Conservation (phyloP, 2,329 filamentous ascomycete species). For the Rutstroemia sydowiana region DNA sequence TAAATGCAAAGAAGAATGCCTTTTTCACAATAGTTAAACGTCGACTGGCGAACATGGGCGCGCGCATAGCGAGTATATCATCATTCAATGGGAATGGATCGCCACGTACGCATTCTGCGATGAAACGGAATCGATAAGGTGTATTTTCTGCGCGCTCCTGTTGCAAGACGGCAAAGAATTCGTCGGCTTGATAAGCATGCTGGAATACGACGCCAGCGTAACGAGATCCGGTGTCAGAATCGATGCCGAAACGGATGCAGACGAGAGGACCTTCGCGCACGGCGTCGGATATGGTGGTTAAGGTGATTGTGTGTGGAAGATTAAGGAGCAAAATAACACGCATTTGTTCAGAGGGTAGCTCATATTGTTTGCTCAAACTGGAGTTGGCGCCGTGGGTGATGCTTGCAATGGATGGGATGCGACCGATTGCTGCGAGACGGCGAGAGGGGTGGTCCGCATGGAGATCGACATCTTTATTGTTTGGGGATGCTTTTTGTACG, state of each 20-base stretch:
- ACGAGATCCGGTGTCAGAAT: constrained; percentile 16
- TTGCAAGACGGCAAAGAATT: constrained; percentile 17
- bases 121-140: constrained; percentile 23
- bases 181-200: constrained; percentile 18
- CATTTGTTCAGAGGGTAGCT: constrained; percentile 17
- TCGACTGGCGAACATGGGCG: constrained; percentile 20
- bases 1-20: constrained; percentile 26
- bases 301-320: constrained; percentile 20
- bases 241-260: constrained; percentile 23
- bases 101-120: constrained; percentile 20
- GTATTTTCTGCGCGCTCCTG: constrained; percentile 15
- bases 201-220: constrained; percentile 27
- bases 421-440: constrained; percentile 4
- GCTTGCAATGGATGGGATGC: not conserved
- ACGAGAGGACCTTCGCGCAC: constrained; percentile 25
- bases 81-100: constrained; percentile 21
- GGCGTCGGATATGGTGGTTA: constrained; percentile 24
- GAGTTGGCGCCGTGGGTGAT: too few relatives aligned
- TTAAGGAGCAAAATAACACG: constrained; percentile 26
- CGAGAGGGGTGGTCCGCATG: constrained; percentile 9
- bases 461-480: constrained; percentile 16
- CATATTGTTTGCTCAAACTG: too few relatives aligned
- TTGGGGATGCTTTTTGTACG: constrained; percentile 15
- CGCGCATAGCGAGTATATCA: constrained; percentile 20
- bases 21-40: constrained; percentile 28